These are phyloP conservation scores for Gigaspora rosea DNA, from an alignment of 192 early-diverging fungal genomes.

Conservation along the genomic window DNA sequence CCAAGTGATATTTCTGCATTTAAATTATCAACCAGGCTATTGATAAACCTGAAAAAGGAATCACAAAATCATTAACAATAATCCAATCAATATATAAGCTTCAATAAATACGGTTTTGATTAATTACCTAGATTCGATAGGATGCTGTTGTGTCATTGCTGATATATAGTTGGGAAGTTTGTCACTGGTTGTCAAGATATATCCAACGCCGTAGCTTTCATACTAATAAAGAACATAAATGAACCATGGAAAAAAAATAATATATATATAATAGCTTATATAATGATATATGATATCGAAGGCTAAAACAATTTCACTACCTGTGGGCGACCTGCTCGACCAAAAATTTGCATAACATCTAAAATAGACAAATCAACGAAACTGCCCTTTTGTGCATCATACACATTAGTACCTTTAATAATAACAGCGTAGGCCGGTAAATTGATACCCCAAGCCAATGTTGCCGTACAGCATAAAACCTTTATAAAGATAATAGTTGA, in stretches of 20 bases:
- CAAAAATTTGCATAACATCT: slow-evolving; percentile 99
- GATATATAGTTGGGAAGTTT: slow-evolving; percentile 92
- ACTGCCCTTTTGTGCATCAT: slow-evolving; percentile 89
- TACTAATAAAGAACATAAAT: slow-evolving; percentile 54
- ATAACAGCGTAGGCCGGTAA: slow-evolving; percentile 97
- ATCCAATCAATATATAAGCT: too few relatives aligned
- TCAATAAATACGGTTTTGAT: too few relatives aligned
- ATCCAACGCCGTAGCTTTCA: slow-evolving; percentile 91
- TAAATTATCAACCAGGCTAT: slow-evolving; percentile 87
- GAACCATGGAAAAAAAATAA: slow-evolving; percentile 19
- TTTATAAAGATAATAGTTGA: slow-evolving; percentile 32
- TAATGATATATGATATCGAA: background rate
- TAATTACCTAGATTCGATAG: slow-evolving; percentile 84
- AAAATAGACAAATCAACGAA: slow-evolving; percentile 95
- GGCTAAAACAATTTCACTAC: slow-evolving; percentile 24
- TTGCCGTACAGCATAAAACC: slow-evolving; percentile 96
- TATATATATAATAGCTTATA: background rate
- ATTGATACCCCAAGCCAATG: slow-evolving; percentile 99
- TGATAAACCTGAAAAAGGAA: slow-evolving; percentile 62
- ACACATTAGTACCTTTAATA: slow-evolving; percentile 98
- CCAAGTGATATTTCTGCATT: slow-evolving; percentile 98
- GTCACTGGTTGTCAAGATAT: slow-evolving; percentile 93
- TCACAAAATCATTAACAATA: background rate
- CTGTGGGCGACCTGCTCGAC: slow-evolving; percentile 93
- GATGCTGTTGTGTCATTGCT: slow-evolving; percentile 92